Base-by-base conservation (phyloP, 2,329 filamentous ascomycete species). In the Penicillium sp. region DNA sequence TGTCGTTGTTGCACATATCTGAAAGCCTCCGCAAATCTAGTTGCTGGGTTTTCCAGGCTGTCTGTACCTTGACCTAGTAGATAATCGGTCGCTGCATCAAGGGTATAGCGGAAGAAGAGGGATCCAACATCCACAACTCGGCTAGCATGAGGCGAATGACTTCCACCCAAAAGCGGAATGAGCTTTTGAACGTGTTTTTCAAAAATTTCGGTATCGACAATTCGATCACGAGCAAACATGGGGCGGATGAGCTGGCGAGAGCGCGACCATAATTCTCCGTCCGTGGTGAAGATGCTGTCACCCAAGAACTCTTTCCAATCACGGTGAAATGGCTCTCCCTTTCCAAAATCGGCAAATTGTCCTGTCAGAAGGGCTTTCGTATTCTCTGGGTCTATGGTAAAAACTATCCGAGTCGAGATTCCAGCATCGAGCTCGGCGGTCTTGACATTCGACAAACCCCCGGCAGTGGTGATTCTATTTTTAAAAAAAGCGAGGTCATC, bases 291-390 rank as follows among this genome's bases (percentile, higher is more conserved):
- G 78, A 91, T 91, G 77, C 88, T 88, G 70, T 96, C 87, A n/a
- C 92, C 92, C 21, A 96, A 78, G 64, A 96, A 96, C 14, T 87
- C 84, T 56, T 85, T 81, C 88, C 89, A 96, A 51, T 92, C 88
- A 9, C 75, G 65, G 66, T 93, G 88, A 76, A 96, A 96, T 23
- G 67, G 33, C 51, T 75, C 66, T 9, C 92, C 92, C 76, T 96
- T 96, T 62, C 92, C 93, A 70, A 88, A 97, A 69, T 96, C 90
- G 42, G 77, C 77, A 69, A 97, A 97, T 69, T 96, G 91, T 1
- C 88, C 89, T 0, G 92, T 90, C n/a, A 97, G 80, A 23, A 97
- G 83, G 6, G 93, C 91, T 74, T 96, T 96, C 78, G 96, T 89
- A 70, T 96, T 96, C 68, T 96, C 91, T 0, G 90, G 89, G 64